A percentile compares a stretch with the other conserved stretches of the same genome.
These are phyloP conservation scores for Gremmenia infestans DNA, from an alignment of 2,329 filamentous ascomycete species.

Conservation along the genomic window DNA sequence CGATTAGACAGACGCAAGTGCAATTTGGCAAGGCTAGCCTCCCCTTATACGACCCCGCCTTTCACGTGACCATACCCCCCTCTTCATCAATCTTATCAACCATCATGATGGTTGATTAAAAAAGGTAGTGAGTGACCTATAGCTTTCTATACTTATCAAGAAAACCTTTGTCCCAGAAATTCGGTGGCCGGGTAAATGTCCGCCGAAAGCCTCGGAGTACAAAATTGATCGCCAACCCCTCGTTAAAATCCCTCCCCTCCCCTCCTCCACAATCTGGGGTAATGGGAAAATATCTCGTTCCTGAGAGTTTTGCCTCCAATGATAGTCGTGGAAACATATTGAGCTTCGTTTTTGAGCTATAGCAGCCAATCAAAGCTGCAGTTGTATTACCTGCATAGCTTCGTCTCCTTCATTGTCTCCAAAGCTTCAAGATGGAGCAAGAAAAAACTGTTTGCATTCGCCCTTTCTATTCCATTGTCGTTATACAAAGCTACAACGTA, in stretches of 20 bases:
- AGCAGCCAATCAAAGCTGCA: neutral
- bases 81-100: neutral
- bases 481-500: neutral
- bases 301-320: constrained; percentile 20
- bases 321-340: neutral
- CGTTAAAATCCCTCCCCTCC: neutral
- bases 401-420: neutral
- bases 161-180: neutral
- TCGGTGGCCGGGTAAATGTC: neutral
- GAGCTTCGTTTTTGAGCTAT: neutral
- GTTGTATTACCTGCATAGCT: neutral
- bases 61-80: neutral
- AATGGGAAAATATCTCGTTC: constrained; percentile 3
- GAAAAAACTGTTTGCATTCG: neutral
- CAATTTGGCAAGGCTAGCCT: neutral
- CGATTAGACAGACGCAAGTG: constrained; percentile 1
- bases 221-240: constrained; percentile 1
- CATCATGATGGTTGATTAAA: neutral
- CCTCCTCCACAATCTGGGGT: constrained; percentile 6
- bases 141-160: neutral
- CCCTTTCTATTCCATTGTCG: neutral
- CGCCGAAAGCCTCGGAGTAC: neutral
- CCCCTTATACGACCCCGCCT: neutral
- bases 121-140: neutral
- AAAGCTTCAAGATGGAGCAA: neutral